A percentile compares a stretch with the other conserved stretches of the same genome.
phyloP scores from a whole-genome alignment of 2,329 filamentous ascomycete genomes.

The Gnomoniopsis smithogilvyi region DNA sequence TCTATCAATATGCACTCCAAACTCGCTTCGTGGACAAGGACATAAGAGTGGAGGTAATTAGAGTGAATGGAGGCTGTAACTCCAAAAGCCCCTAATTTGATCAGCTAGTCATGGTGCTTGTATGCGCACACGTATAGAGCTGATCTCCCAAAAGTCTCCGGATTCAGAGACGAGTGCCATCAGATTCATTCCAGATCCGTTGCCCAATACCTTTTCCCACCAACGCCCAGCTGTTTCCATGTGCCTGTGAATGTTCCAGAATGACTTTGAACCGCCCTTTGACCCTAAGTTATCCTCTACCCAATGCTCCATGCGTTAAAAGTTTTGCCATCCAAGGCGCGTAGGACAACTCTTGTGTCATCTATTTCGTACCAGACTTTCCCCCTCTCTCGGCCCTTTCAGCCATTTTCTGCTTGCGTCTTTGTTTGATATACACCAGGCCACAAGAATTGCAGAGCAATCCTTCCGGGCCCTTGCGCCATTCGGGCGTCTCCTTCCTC shows the following conservation, averaged over 20 bases:
- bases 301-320: neutral
- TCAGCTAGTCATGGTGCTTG: no score
- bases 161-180: neutral
- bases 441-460: slow-evolving; percentile 19
- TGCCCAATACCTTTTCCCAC: neutral
- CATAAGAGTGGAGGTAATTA: no score
- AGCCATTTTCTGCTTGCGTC: slow-evolving; percentile 5
- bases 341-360: neutral
- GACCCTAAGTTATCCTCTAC: neutral
- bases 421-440: slow-evolving; percentile 17
- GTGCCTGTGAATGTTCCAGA: neutral
- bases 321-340: neutral
- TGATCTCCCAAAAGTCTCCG: no score
- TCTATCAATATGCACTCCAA: no score
- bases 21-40: no score
- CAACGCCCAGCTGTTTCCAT: slow-evolving; percentile 1
- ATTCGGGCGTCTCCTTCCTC: slow-evolving; percentile 17
- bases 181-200: neutral
- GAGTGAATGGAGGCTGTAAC: no score
- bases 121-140: no score
- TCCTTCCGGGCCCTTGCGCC: slow-evolving; percentile 18
- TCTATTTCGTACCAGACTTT: neutral
- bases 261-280: neutral
- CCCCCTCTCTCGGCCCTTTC: neutral
- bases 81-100: no score